Conservation (phyloP, 352 stramenopile genomes). For the Phytophthora fragariaefolia region DNA sequence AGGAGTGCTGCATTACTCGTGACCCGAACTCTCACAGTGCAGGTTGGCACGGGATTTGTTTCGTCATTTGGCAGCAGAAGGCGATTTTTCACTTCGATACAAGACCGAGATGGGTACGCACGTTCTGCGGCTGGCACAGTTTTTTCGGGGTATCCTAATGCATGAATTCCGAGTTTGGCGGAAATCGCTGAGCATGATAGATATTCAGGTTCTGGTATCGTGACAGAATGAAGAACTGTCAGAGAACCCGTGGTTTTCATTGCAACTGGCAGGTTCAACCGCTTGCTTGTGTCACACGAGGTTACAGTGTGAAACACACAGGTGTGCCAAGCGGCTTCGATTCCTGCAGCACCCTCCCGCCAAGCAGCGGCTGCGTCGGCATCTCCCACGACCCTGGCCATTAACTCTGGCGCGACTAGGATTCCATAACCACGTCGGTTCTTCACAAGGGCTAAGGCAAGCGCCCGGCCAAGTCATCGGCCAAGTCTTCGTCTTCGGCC, state of each 20-base stretch:
- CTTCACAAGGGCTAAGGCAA: too few species aligned
- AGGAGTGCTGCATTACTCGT: conserved; percentile 10
- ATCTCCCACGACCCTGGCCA: too few species aligned
- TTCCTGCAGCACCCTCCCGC: too few species aligned
- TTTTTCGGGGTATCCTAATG: conserved; percentile 17
- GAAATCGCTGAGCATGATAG: not conserved
- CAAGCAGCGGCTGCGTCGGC: too few species aligned
- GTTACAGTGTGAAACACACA: too few species aligned
- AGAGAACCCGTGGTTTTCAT: conserved; percentile 4
- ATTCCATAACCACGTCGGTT: too few species aligned
- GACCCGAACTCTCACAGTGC: conserved; percentile 13
- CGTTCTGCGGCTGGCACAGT: conserved; percentile 26
- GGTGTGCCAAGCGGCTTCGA: too few species aligned
- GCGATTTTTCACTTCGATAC: conserved; percentile 14
- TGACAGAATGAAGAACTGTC: not conserved
- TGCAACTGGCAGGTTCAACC: not conserved
- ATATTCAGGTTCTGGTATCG: not conserved
- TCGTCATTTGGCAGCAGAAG: conserved; percentile 22
- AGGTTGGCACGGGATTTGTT: conserved; percentile 21
- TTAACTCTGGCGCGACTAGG: too few species aligned
- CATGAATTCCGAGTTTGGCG: conserved; percentile 13
- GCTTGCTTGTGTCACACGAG: too few species aligned
- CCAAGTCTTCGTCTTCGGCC: too few species aligned
- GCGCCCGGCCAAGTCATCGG: too few species aligned
- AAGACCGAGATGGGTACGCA: not conserved